Evolutionary conservation across 352 stramenopile genomes (phyloP), one percentile per base, ranked within the genome.

Genomic region (Pythium periplocum): DNA sequence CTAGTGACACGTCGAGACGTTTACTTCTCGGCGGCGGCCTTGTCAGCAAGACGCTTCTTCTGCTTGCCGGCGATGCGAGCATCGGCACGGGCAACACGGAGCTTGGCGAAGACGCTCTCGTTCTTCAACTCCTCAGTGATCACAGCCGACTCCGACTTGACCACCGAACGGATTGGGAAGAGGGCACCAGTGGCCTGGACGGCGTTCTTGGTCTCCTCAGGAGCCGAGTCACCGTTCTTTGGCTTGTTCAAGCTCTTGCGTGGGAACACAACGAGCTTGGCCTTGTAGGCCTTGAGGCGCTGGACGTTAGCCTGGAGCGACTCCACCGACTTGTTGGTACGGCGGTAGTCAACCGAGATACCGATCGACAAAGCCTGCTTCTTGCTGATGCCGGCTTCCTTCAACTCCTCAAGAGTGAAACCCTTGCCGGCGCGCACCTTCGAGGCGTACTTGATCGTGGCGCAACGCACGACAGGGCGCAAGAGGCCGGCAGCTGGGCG

Each of bases 321-420:
- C 74, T 99, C 96, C 11, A 98, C 85, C 65, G 79, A 98, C 75
- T 97, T 97, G 96, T 99, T 99, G 59, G 80, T 97, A 66, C 97
- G 92, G 59, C 97, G 95, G 75, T 96, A 90, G 84, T 99, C 97
- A 8, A 99, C 96, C 55, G 96, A 82, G 68, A 99, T 98, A 65
- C 98, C 98, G 64, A 99, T 96, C 60, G 95, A 98, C 50, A 91
- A 78, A 30, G 97, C 97, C 67, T 97, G 86, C 70, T 97, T 97
- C 70, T 90, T 86, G 66, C 75, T 96, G 69, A 99, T 95, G 55
- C 95, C 96, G 66, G 96, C 97, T 57, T 91, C 94, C 86, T 99
- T 99, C 48, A 99, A 78, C 86, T 99, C 97, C 63, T 98, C 95
- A 52, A 99, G 76, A 52, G 96, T 98, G 83, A 99, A 99, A 57